Conservation (phyloP, 2,329 filamentous ascomycete species). For the Hymenoscyphus fructigenus region DNA sequence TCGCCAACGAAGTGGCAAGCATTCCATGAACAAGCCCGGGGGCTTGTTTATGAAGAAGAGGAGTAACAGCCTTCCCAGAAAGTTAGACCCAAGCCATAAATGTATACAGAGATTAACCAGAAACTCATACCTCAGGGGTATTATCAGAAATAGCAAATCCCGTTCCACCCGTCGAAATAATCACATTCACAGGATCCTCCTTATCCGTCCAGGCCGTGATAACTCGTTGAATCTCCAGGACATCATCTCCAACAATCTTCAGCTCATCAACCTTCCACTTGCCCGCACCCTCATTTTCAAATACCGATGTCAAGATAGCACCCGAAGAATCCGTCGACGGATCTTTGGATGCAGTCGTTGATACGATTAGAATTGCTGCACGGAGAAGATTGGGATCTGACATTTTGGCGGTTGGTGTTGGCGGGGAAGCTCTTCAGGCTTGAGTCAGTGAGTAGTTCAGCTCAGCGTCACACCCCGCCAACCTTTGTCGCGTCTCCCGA, state of each 20-base stretch:
- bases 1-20: conserved; percentile 76
- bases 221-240: conserved; percentile 70
- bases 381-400: conserved; percentile 50
- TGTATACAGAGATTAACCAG: not conserved
- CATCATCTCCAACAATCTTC: conserved; percentile 77
- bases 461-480: not conserved
- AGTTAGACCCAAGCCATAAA: conserved; percentile 14
- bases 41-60: conserved; percentile 80
- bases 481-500: conserved; percentile 20
- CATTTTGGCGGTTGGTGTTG: conserved; percentile 36
- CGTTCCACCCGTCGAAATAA: conserved; percentile 89
- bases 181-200: conserved; percentile 64
- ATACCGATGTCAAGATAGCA: conserved; percentile 64
- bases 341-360: conserved; percentile 82
- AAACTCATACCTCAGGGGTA: conserved; percentile 73
- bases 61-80: conserved; percentile 67
- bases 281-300: conserved; percentile 63
- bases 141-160: conserved; percentile 83
- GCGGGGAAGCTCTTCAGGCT: not conserved
- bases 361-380: conserved; percentile 81
- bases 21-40: conserved; percentile 93
- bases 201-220: conserved; percentile 74
- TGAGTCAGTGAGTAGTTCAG: not conserved
- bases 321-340: conserved; percentile 75
- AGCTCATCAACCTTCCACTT: conserved; percentile 71